phyloP scores from a whole-genome alignment of 352 stramenopile genomes.

The Phytophthora idaei region DNA sequence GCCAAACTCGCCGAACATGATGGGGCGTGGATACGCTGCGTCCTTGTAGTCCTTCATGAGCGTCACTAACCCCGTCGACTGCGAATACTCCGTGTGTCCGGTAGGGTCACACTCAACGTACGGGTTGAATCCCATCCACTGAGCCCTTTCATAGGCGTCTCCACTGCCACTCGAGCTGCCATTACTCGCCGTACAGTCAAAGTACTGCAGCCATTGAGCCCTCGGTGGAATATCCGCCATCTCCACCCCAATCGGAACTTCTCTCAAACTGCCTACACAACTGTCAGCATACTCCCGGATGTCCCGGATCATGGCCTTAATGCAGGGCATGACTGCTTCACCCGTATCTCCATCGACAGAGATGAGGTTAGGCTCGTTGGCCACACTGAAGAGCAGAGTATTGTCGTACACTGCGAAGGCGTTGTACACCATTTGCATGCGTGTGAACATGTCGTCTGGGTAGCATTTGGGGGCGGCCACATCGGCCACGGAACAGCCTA shows the following conservation, averaged over 20 bases:
- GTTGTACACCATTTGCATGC: slow-evolving; percentile 73
- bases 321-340: slow-evolving; percentile 58
- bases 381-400: slow-evolving; percentile 64
- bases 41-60: slow-evolving; percentile 67
- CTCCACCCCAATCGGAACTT: slow-evolving; percentile 76
- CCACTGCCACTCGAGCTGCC: slow-evolving; percentile 27
- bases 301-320: slow-evolving; percentile 77
- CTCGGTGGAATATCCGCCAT: slow-evolving; percentile 72
- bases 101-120: slow-evolving; percentile 74
- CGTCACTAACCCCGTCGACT: slow-evolving; percentile 53
- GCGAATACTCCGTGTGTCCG: slow-evolving; percentile 46
- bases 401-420: slow-evolving; percentile 80
- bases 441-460: slow-evolving; percentile 52
- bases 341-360: slow-evolving; percentile 42
- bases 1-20: slow-evolving; percentile 79
- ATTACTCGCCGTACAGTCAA: slow-evolving; percentile 60
- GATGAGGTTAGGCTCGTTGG: slow-evolving; percentile 75
- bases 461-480: slow-evolving; percentile 54
- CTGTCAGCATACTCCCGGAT: slow-evolving; percentile 50
- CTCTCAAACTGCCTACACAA: slow-evolving; percentile 47
- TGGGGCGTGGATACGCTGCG: slow-evolving; percentile 49
- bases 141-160: slow-evolving; percentile 41
- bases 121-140: slow-evolving; percentile 68
- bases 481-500: slow-evolving; percentile 49
- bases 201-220: slow-evolving; percentile 73